Evolutionary conservation across 371 early-diverging fungal species (phyloP), one percentile per base, ranked within the genome.

Genomic region (Mortierella sp.): DNA sequence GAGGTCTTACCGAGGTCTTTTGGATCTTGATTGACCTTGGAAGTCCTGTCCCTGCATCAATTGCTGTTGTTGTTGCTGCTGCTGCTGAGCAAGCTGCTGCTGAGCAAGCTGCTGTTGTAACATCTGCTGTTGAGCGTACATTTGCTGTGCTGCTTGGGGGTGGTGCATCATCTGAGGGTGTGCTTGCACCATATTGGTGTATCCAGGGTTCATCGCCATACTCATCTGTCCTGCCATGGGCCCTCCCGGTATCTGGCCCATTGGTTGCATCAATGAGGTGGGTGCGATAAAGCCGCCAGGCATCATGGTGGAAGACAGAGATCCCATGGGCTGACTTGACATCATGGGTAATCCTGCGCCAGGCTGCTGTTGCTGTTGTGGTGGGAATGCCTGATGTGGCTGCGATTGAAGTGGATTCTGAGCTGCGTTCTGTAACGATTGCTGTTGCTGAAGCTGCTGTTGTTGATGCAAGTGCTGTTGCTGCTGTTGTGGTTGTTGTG

Each of bases 141-240:
- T 37, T 25, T 64, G 60, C 40, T 67, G 71, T 0, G 43, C 48
- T 21, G 39, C 28, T 25, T 51, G 66, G 27, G 34, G 60, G 25
- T 73, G 73, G 16, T 73, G 76, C 44, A 74, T 62, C 68, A 74
- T 60, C 25, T 74, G 76, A 0, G 76, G 76, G 34, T 67, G 67
- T 37, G 67, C 59, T 31, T 74, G 76, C 27, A 55, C 56, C 60
- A 67, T 63, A 14, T 63, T 74, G 41, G 56, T 34, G 19, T 54
- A 73, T 24, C 54, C 74, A 12, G 59, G 67, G 27, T 60, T 59
- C 63, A 67, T 56, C 1, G 58, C 64, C 56, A 74, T 56, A 29
- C 22, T 62, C 60, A 67, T 72, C 21, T 66, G 63, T 16, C 73
- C 73, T 5, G 72, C 31, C 49, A 66, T 61, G 4, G 60, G 44